Percentiles rank a stretch among this genome's conserved stretches.
Evolutionary conservation across 2,329 filamentous ascomycete genomes (phyloP).

Genomic region (Colletotrichum scovillei): DNA sequence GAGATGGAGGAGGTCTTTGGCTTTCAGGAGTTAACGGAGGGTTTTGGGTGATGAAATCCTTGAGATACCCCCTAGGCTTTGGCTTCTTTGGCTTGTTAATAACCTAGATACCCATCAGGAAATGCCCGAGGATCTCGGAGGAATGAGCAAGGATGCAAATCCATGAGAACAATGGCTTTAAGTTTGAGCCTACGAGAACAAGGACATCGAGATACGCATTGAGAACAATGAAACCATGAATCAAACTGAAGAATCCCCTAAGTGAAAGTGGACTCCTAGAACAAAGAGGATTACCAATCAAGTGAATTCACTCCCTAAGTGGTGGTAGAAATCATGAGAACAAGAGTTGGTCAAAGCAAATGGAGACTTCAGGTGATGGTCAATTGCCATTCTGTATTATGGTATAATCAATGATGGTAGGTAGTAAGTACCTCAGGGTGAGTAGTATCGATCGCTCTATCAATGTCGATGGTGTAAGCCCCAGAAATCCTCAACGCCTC

Average conservation of each 20-base stretch:
- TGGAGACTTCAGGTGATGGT: neutral
- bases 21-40: neutral
- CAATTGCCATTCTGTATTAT: neutral
- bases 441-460: neutral
- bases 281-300: no score
- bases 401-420: neutral
- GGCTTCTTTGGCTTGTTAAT: neutral
- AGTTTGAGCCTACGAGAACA: neutral
- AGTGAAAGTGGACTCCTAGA: no score
- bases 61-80: neutral
- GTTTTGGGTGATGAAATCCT: neutral
- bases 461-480: neutral
- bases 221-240: neutral
- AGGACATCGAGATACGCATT: neutral
- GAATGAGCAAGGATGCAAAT: neutral
- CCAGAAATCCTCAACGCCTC: neutral
- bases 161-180: no score
- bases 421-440: neutral
- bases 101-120: no score
- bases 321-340: no score
- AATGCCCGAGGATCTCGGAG: neutral
- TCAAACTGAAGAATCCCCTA: neutral
- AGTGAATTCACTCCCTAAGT: no score
- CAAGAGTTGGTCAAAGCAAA: no score
- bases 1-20: no score